phyloP scores from a whole-genome alignment of 805 yeast species.

The Saccharomycopsis babjevae region DNA sequence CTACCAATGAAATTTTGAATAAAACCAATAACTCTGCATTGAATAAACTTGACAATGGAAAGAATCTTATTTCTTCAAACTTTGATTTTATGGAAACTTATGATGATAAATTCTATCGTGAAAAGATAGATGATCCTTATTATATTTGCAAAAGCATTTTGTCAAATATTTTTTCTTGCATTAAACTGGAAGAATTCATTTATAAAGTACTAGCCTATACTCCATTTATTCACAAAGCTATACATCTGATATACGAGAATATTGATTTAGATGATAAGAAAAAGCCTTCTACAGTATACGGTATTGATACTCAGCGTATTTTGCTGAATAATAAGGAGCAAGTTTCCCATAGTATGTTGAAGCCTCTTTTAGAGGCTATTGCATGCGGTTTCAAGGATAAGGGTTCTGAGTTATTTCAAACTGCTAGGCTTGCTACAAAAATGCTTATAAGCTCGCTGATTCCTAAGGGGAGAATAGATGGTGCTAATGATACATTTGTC shows the following conservation, averaged over 20 bases:
- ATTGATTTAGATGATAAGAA: background rate
- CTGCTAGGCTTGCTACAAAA: background rate
- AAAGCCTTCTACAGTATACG: background rate
- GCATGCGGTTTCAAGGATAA: constrained; percentile 6
- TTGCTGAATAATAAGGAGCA: background rate
- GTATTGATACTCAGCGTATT: background rate
- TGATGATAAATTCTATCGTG: background rate
- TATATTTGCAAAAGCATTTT: constrained; percentile 1
- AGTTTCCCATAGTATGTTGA: background rate
- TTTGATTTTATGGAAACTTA: background rate
- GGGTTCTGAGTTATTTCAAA: background rate
- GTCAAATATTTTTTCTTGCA: constrained; percentile 1
- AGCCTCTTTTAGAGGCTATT: constrained; percentile 1
- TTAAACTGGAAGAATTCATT: constrained; percentile 1
- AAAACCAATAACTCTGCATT: background rate
- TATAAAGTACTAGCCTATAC: background rate
- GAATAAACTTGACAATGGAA: background rate
- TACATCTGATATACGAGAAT: background rate
- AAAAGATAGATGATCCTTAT: constrained; percentile 1
- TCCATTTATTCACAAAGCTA: background rate
- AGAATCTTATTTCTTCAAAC: background rate
- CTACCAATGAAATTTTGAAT: background rate
- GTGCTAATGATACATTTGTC: background rate
- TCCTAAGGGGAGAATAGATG: background rate
- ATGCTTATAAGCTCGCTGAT: background rate